These are phyloP conservation scores for Sicyos baderoa DNA, from an alignment of 306 rosid species.

Conservation along the genomic window DNA sequence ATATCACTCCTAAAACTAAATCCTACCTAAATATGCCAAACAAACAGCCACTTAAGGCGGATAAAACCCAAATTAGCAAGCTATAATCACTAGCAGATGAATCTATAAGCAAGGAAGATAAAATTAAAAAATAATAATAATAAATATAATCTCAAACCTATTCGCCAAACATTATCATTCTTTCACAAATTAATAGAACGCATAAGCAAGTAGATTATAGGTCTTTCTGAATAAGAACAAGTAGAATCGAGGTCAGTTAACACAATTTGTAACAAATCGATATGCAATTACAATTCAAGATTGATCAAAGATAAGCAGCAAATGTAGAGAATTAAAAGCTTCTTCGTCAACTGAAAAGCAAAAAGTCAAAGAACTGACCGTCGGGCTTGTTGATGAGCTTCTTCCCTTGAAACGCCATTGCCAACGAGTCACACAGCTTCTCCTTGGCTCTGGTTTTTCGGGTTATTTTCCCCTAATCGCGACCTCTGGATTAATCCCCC, in stretches of 20 bases:
- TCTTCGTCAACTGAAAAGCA: not conserved
- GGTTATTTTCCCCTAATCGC: not conserved
- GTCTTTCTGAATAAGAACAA: too few relatives aligned
- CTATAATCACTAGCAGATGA: not conserved
- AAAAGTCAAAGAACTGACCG: conserved; percentile 30
- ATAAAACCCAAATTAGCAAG: not conserved
- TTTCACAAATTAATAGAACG: not conserved
- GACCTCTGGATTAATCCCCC: not conserved
- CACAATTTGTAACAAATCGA: not conserved
- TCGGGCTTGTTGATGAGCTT: conserved; percentile 80
- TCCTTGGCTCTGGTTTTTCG: not conserved
- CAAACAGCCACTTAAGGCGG: too few relatives aligned
- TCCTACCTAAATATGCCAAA: too few relatives aligned
- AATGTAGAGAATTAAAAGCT: not conserved
- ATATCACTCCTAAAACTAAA: too few relatives aligned
- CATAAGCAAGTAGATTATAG: not conserved
- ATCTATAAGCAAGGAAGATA: not conserved
- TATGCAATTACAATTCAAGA: not conserved
- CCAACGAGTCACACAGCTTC: not conserved
- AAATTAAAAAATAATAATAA: too few relatives aligned
- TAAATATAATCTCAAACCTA: too few relatives aligned
- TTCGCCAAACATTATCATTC: not conserved
- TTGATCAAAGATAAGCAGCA: not conserved
- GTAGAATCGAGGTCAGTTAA: not conserved
- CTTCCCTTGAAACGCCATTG: conserved; percentile 65